A percentile compares a stretch with the other conserved stretches of the same genome.
These are phyloP conservation scores for Phaeoacremonium minimum DNA, from an alignment of 2,329 filamentous ascomycete genomes.

Conservation along the genomic window DNA sequence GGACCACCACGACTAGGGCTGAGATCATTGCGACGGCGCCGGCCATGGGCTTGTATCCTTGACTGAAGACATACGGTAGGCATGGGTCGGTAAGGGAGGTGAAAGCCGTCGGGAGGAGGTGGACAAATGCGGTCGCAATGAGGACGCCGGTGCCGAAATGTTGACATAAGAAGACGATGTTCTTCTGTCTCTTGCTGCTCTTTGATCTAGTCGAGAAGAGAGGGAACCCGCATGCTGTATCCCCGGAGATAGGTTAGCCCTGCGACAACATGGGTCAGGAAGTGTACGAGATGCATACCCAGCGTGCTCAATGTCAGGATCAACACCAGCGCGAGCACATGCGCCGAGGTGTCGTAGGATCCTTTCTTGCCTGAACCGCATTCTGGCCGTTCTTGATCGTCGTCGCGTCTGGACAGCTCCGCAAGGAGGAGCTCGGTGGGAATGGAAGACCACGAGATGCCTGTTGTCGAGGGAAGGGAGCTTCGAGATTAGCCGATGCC, in stretches of 20 bases:
- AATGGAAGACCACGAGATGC: conserved; percentile 40
- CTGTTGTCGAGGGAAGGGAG: conserved; percentile 15
- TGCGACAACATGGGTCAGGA: not conserved
- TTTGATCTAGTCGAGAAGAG: conserved; percentile 57
- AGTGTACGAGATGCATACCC: conserved; percentile 33
- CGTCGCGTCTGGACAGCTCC: conserved; percentile 45
- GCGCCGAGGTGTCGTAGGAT: conserved; percentile 61
- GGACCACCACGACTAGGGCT: conserved; percentile 74
- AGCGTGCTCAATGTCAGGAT: conserved; percentile 59
- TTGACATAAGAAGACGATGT: conserved; percentile 62
- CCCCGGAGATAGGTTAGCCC: conserved; percentile 4
- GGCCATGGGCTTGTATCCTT: conserved; percentile 74
- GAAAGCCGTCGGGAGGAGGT: conserved; percentile 67
- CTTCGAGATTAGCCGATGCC: not conserved
- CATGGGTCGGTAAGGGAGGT: conserved; percentile 63
- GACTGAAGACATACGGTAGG: conserved; percentile 73
- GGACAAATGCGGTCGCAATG: conserved; percentile 83
- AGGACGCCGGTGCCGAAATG: conserved; percentile 81
- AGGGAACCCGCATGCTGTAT: conserved; percentile 60
- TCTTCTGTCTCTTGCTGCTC: conserved; percentile 52
- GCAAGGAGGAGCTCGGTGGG: conserved; percentile 47
- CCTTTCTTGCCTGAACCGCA: conserved; percentile 50
- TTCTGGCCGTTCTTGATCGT: conserved; percentile 34
- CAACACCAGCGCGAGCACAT: conserved; percentile 64
- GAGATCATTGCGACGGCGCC: conserved; percentile 79